These are phyloP conservation scores for Penicillium subrubescens DNA, from an alignment of 495 filamentous ascomycete species.

Conservation along the genomic window DNA sequence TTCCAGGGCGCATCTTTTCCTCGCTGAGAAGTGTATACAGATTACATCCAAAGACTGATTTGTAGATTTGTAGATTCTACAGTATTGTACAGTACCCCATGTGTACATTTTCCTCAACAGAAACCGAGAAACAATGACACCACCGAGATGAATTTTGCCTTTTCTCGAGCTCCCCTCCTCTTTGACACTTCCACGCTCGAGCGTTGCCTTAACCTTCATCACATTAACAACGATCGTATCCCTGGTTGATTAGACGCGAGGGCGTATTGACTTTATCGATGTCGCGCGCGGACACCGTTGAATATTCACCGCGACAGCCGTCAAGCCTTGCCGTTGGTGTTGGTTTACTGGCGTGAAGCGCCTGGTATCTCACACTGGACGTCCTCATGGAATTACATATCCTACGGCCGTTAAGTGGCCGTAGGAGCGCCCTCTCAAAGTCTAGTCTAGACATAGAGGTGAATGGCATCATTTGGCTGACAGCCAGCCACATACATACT, in stretches of 20 bases:
- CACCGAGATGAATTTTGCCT: neutral
- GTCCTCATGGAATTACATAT: neutral
- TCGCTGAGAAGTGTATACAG: neutral
- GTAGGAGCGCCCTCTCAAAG: neutral
- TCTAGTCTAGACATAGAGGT: neutral
- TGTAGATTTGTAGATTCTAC: neutral
- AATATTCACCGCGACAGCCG: neutral
- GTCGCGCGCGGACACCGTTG: constrained; percentile 5
- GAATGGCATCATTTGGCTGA: neutral
- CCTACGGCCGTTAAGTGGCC: neutral
- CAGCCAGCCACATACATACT: constrained; percentile 1
- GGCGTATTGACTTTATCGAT: constrained; percentile 7
- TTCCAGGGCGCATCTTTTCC: neutral
- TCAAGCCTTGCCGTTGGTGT: neutral
- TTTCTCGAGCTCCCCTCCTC: neutral
- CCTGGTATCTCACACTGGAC: constrained; percentile 2
- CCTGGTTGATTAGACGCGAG: constrained; percentile 2
- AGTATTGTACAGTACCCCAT: neutral
- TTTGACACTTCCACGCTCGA: neutral
- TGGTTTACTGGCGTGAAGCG: constrained; percentile 4
- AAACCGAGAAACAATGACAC: neutral
- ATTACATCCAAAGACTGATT: neutral
- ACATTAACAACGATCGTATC: neutral
- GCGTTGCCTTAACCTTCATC: neutral
- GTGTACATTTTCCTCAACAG: too few species aligned